Percentiles rank a stretch among this genome's conserved stretches.
Conservation (phyloP, 2,329 filamentous ascomycete species). For the Saccharata proteae region DNA sequence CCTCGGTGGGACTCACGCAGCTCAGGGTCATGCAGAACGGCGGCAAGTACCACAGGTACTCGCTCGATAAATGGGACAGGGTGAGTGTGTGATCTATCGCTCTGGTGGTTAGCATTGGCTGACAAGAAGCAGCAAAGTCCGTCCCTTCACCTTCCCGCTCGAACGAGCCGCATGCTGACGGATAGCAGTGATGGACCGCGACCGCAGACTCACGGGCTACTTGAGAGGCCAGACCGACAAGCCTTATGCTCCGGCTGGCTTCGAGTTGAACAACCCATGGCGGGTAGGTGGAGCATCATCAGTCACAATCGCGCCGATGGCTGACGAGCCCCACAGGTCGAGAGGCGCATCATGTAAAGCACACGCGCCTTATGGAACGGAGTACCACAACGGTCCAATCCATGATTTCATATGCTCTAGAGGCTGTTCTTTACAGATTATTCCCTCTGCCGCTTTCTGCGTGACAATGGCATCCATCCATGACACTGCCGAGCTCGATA, state of each 20-base stretch:
- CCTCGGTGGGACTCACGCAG: slow-evolving; percentile 44
- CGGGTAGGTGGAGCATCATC: slow-evolving; percentile 30
- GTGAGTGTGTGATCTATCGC: slow-evolving; percentile 29
- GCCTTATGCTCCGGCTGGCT: slow-evolving; percentile 45
- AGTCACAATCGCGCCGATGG: neutral
- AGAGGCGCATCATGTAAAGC: slow-evolving; percentile 24
- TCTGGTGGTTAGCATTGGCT: slow-evolving; percentile 19
- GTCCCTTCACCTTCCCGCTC: slow-evolving; percentile 14
- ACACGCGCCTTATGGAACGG: slow-evolving; percentile 1
- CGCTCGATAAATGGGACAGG: slow-evolving; percentile 52
- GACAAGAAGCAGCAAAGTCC: slow-evolving; percentile 42
- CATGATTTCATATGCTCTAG: too few species aligned
- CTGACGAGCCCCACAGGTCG: slow-evolving; percentile 23
- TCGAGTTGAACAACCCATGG: slow-evolving; percentile 57
- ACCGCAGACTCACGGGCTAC: slow-evolving; percentile 49
- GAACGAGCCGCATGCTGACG: slow-evolving; percentile 16
- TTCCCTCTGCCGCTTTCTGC: too few species aligned
- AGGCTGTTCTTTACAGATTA: too few species aligned
- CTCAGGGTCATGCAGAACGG: slow-evolving; percentile 50
- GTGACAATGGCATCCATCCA: too few species aligned
- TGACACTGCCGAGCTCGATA: too few species aligned
- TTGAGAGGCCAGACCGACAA: slow-evolving; percentile 50
- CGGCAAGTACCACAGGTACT: slow-evolving; percentile 48
- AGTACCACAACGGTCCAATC: neutral
- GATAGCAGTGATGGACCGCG: slow-evolving; percentile 52